phyloP scores from a whole-genome alignment of 345 rosid species.

The Pseudoturritis turrita region DNA sequence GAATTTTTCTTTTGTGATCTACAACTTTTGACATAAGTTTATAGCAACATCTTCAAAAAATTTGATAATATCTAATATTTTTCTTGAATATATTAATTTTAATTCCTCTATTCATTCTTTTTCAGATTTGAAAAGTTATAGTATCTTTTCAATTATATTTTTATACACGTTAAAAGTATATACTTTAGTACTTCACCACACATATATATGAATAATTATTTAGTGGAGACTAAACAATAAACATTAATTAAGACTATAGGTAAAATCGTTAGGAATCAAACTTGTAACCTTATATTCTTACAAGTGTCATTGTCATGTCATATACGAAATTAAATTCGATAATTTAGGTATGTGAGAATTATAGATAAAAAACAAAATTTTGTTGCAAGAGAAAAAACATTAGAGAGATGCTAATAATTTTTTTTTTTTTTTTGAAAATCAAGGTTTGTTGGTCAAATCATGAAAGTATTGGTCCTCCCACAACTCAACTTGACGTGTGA shows the following conservation, averaged over 20 bases:
- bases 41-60: neutral
- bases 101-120: neutral
- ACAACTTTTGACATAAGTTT: neutral
- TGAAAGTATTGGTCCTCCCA: conserved; percentile 50
- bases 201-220: too few species aligned
- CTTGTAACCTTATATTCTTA: neutral
- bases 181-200: neutral
- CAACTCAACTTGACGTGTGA: conserved; percentile 42
- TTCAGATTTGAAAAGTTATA: neutral
- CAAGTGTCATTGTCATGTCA: neutral
- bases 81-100: neutral
- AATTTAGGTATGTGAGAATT: neutral
- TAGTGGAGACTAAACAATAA: neutral
- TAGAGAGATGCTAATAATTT: neutral
- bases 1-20: neutral
- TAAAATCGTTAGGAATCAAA: neutral
- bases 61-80: neutral
- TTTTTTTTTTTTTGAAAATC: too few species aligned
- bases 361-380: neutral
- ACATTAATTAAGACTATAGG: neutral
- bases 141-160: neutral
- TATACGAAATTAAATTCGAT: neutral
- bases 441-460: conserved; percentile 8
- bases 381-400: neutral
- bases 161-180: neutral